A percentile compares a stretch with the other conserved stretches of the same genome.
These are phyloP conservation scores for Cenchrus americanus DNA, from an alignment of 176 grass and related monocot species.

Conservation along the genomic window DNA sequence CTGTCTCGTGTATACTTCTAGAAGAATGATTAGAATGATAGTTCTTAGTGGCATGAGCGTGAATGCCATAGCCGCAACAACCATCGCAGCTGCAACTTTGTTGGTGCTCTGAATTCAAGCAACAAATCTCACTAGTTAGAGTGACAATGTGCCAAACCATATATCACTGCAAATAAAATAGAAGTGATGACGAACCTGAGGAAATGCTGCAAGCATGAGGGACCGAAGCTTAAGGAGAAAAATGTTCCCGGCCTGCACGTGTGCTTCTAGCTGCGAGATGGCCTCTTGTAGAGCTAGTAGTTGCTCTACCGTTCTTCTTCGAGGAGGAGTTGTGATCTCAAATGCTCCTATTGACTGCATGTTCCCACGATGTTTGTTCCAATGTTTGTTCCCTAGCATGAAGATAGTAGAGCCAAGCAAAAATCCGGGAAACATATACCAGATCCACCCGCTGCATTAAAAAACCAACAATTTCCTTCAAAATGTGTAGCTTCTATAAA, in stretches of 20 bases:
- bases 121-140: not conserved
- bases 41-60: conserved; percentile 54
- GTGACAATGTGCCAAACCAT: not conserved
- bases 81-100: conserved; percentile 57
- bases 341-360: conserved; percentile 64
- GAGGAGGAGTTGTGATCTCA: conserved; percentile 59
- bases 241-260: conserved; percentile 78
- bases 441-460: conserved; percentile 67
- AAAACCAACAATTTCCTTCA: not conserved
- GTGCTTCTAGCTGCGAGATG: conserved; percentile 73
- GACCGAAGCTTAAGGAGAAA: conserved; percentile 89
- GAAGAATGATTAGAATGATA: conserved; percentile 53
- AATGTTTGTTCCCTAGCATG: conserved; percentile 86
- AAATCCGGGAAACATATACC: conserved; percentile 65
- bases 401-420: conserved; percentile 62
- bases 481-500: not conserved
- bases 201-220: conserved; percentile 81
- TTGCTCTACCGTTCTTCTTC: conserved; percentile 68
- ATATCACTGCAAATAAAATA: not conserved
- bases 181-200: conserved; percentile 52
- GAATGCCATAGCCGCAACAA: conserved; percentile 46
- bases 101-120: conserved; percentile 65
- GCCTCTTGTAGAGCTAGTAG: conserved; percentile 80
- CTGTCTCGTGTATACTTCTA: conserved; percentile 87
- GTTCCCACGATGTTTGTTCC: conserved; percentile 61